phyloP scores from a whole-genome alignment of 176 grass and related monocot species.

The Raddia guianensis region DNA sequence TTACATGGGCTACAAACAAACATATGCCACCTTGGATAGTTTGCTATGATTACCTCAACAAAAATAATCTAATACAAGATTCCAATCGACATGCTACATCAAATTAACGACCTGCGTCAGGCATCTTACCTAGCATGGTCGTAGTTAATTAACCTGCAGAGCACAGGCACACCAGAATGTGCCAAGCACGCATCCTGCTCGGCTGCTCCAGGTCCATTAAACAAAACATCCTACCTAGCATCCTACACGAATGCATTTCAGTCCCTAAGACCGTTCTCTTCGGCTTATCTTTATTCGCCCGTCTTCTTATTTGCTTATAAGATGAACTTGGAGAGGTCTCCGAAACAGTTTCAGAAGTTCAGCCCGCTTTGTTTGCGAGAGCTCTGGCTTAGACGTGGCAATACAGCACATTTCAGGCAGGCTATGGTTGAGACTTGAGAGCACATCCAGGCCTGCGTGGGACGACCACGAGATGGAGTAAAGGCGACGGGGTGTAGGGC shows the following conservation, averaged over 20 bases:
- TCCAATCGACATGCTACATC: conserved; percentile 29
- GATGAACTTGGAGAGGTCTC: too few species aligned
- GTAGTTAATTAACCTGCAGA: conserved; percentile 24
- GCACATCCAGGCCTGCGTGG: not conserved
- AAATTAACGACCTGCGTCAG: not conserved
- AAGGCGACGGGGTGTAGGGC: conserved; percentile 54
- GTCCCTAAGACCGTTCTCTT: too few species aligned
- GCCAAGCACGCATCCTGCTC: not conserved
- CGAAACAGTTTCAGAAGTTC: too few species aligned
- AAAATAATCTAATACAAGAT: conserved; percentile 33
- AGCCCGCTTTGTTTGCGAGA: too few species aligned
- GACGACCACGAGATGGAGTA: conserved; percentile 42
- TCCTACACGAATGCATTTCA: too few species aligned
- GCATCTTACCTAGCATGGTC: conserved; percentile 9
- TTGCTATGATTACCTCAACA: conserved; percentile 37
- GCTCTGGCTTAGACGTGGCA: too few species aligned
- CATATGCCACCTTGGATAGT: conserved; percentile 13
- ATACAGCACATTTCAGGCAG: conserved; percentile 17
- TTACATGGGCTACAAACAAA: conserved; percentile 17
- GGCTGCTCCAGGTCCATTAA: not conserved
- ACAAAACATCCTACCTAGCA: not conserved
- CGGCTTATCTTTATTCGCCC: too few species aligned
- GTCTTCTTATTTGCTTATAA: too few species aligned
- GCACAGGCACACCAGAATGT: not conserved
- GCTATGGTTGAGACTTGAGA: not conserved